Evolutionary conservation across 2,329 filamentous ascomycete genomes (phyloP), one percentile per base, ranked within the genome.

Genomic region (Colletotrichum sp.): DNA sequence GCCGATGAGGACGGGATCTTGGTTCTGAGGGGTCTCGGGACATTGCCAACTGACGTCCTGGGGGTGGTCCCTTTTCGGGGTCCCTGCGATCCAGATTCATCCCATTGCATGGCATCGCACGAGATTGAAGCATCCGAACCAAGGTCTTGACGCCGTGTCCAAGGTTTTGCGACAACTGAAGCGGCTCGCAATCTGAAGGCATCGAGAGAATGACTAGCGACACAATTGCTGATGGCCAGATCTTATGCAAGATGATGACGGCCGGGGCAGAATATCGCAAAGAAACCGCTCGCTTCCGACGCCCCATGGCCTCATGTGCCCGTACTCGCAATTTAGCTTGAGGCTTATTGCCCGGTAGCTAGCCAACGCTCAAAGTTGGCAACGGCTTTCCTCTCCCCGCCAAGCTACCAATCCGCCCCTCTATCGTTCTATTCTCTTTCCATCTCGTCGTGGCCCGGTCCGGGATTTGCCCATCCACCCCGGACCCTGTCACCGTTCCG

Each of bases 361-460:
- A 28, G 52, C 34, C 52, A 32, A 36, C 34, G 28, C 59, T 8
- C 66, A 55, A 39, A 73, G 30, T 57, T 59, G 39, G 30, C 65
- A 32, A 39, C 57, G 65, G 71, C n/a, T 57, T 30, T 49, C 44
- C 36, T 36, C n/a, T 39, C 59, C 57, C 60, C 67, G 72, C 72
- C 72, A 75, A 75, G 72, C n/a, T 71, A 60, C 67, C 72, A 6
- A 60, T 49, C 13, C 44, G 72, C 72, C 72, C 72, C 68, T 72
- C 72, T 30, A 71, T 71, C 63, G 69, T 72, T 72, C 63, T 75
- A 65, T 75, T 59, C 55, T 75, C 63, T 59, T 59, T 72, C 69
- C 69, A 68, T 72, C 39, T 72, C 63, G 69, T 72, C 57, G 63
- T 76, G 69, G 57, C 55, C 69, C 63, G n/a, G 44, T 63, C 69